These are phyloP conservation scores for Volvariella volvacea DNA, from an alignment of 1,284 basidiomycete genomes.

Conservation along the genomic window DNA sequence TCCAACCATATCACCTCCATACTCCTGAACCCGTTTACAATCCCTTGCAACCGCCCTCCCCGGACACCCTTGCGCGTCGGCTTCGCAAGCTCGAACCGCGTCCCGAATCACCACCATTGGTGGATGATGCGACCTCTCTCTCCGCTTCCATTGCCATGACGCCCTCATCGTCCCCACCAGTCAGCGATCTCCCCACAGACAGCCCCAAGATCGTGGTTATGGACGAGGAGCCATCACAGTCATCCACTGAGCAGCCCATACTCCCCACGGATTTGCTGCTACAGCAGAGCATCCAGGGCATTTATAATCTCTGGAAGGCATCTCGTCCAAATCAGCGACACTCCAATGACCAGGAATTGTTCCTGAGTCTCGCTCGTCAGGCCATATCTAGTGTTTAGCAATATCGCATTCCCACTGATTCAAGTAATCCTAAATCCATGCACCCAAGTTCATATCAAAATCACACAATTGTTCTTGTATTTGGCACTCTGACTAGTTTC, in stretches of 20 bases:
- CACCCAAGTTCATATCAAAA: too few relatives aligned
- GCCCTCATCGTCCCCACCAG: not conserved
- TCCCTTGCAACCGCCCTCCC: constrained; percentile 31
- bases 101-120: constrained; percentile 18
- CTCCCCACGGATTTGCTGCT: constrained; percentile 32
- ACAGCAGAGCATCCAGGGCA: constrained; percentile 33
- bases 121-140: constrained; percentile 12
- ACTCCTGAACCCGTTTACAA: constrained; percentile 22
- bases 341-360: constrained; percentile 24
- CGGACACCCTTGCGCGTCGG: constrained; percentile 25
- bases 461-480: too few relatives aligned
- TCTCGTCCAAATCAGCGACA: constrained; percentile 13
- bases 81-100: constrained; percentile 26
- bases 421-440: too few relatives aligned
- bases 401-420: not conserved
- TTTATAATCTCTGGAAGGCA: constrained; percentile 47
- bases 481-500: too few relatives aligned
- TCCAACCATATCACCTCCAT: constrained; percentile 7
- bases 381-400: constrained; percentile 19
- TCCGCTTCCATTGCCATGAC: not conserved
- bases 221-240: constrained; percentile 9
- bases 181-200: not conserved
- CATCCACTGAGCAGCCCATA: too few relatives aligned
- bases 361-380: constrained; percentile 31
- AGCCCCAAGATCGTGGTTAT: constrained; percentile 2